Evolutionary conservation across 257 asterid genomes (phyloP).

Genomic region (Petrea volubilis): DNA sequence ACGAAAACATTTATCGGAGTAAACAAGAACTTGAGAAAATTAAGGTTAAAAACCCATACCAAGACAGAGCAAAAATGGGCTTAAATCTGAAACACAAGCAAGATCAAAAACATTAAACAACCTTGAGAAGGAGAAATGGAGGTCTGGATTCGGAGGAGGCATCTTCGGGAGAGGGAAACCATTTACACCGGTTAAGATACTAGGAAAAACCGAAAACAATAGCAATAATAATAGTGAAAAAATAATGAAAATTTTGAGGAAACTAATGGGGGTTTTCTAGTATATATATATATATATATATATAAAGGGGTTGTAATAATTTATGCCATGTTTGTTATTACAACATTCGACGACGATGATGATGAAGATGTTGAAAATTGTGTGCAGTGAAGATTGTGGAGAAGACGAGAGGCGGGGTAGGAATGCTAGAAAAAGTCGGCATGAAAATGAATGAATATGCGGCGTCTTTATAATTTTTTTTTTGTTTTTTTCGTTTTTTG

Average conservation of each 20-base stretch:
- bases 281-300: too few relatives aligned
- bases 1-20: too few relatives aligned
- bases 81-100: too few relatives aligned
- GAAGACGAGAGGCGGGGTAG: conserved; percentile 2
- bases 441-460: too few relatives aligned
- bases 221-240: too few relatives aligned
- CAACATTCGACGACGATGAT: not conserved
- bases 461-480: too few relatives aligned
- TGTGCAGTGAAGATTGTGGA: conserved; percentile 15
- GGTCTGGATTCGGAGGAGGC: conserved; percentile 59
- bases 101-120: conserved; percentile 17
- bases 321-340: not conserved
- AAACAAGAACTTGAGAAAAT: too few relatives aligned
- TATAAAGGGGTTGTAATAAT: not conserved
- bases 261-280: too few relatives aligned
- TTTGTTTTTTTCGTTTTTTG: too few relatives aligned
- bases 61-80: too few relatives aligned
- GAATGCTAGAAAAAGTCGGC: not conserved
- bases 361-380: too few relatives aligned
- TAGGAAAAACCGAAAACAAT: not conserved
- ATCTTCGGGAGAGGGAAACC: conserved; percentile 58
- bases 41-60: too few relatives aligned
- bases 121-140: conserved; percentile 58
- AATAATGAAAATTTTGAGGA: not conserved
- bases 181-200: conserved; percentile 28